Evolutionary conservation across 306 rosid species (phyloP).

Genomic region (Vigna trinervia): DNA sequence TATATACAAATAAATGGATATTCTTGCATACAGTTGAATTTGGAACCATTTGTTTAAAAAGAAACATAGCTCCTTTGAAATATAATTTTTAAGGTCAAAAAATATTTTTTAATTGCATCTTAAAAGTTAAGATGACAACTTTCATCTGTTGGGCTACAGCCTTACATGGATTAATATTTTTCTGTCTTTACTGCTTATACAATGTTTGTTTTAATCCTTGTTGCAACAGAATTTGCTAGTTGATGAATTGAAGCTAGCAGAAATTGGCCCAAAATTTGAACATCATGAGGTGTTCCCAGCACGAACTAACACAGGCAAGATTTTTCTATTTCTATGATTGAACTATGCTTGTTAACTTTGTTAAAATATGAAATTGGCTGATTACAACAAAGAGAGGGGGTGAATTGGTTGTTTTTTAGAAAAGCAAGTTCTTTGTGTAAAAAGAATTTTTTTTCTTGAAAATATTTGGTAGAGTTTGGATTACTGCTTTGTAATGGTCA

Average conservation of each 20-base stretch:
- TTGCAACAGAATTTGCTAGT: slow-evolving; percentile 76
- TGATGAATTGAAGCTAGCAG: slow-evolving; percentile 80
- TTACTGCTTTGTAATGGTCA: no score
- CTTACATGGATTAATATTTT: neutral
- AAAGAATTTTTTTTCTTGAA: no score
- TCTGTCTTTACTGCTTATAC: slow-evolving; percentile 11
- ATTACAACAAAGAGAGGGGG: no score
- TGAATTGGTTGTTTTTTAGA: no score
- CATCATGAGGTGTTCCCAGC: slow-evolving; percentile 90
- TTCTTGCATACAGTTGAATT: slow-evolving; percentile 24
- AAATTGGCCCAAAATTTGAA: slow-evolving; percentile 93
- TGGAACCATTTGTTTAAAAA: slow-evolving; percentile 30
- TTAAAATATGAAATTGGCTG: no score
- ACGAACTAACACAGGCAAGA: slow-evolving; percentile 89
- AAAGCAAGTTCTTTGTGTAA: no score
- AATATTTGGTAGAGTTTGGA: no score
- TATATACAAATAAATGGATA: neutral
- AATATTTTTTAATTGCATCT: slow-evolving; percentile 1
- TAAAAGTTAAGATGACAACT: neutral
- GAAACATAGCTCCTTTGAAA: slow-evolving; percentile 16
- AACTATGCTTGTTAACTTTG: slow-evolving; percentile 15
- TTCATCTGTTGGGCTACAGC: neutral
- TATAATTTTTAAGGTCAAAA: neutral
- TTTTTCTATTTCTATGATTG: slow-evolving; percentile 34
- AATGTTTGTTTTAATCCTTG: slow-evolving; percentile 38